Evolutionary conservation across 768 basidiomycete genomes (phyloP).

Genomic region (Lactifluus pinguis): DNA sequence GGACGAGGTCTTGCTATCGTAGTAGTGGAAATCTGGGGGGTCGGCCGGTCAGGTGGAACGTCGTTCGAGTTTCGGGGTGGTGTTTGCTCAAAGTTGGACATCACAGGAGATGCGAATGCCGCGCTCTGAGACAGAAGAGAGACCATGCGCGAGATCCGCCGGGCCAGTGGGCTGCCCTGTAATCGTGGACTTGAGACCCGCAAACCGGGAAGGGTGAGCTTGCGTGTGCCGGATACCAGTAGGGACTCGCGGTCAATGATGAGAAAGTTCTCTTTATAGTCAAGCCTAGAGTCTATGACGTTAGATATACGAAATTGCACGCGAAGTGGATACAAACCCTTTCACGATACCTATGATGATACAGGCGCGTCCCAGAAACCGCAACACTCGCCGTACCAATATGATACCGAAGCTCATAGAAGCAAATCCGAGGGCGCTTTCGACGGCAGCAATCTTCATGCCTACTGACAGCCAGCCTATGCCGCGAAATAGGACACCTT

Average conservation of each 20-base stretch:
- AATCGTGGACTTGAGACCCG: conserved; percentile 11
- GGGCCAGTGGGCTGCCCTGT: conserved; percentile 5
- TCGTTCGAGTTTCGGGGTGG: background rate
- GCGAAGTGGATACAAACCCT: conserved; percentile 42
- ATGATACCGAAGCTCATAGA: conserved; percentile 42
- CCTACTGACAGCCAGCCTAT: conserved; percentile 57
- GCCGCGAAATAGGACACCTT: conserved; percentile 45
- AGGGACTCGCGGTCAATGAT: conserved; percentile 2
- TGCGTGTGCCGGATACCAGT: conserved; percentile 11
- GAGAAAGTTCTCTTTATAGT: conserved; percentile 14
- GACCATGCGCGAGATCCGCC: conserved; percentile 8
- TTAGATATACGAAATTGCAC: background rate
- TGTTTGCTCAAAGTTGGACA: background rate
- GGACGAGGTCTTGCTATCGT: background rate
- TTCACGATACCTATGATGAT: conserved; percentile 56
- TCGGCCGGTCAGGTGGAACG: background rate
- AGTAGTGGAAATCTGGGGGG: background rate
- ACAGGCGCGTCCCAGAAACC: conserved; percentile 43
- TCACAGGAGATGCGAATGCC: background rate
- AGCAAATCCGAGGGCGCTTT: conserved; percentile 57
- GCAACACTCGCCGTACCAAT: conserved; percentile 49
- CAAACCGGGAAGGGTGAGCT: background rate
- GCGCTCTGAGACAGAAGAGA: background rate
- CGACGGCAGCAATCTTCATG: conserved; percentile 53
- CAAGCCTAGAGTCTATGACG: conserved; percentile 3